Evolutionary conservation across 352 stramenopile species (phyloP), one percentile per base, ranked within the genome.

Genomic region (Peronospora farinosa): DNA sequence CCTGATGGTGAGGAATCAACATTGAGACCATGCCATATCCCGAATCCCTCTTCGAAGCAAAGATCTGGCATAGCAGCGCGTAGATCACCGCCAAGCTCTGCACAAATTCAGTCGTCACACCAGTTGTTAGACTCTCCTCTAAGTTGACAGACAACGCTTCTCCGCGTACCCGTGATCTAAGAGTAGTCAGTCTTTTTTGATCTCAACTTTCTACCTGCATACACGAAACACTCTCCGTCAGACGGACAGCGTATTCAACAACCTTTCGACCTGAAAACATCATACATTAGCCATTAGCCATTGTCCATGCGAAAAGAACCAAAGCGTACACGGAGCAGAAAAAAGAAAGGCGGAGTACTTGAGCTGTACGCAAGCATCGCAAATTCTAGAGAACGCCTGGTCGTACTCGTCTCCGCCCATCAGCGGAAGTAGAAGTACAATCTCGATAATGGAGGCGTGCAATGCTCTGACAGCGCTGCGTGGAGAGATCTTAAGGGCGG

Each of bases 311-410:
- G 77, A 45, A 92, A 92, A 58, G 83, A 72, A 13, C 78, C 82
- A 58, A 92, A 92, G 35, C 89, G 65, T 7, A 83, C 74, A 57
- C 76, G 85, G 42, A 92, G 67, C 31, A 89, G 44, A 44, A 86
- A 85, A 54, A 90, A 92, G 87, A 13, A 86, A 70, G 7, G 78
- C 75, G 37, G 82, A 92, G 65, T 92, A 92, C 49, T 75, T 74
- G 47, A 90, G 74, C 58, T 92, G 82, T 48, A 90, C 77, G 54
- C 69, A 74, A 38, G 89, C 77, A 31, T 78, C 76, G 10, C 76
- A 79, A 38, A 92, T 74, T 54, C 84, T 72, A 44, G 72, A 87
- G 50, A 92, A 88, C 48, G 90, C 79, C 45, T 89, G 66, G 54
- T 92, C 78, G 69, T 92, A 92, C 45, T 87, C 67, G 52, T 92